Base-by-base conservation (phyloP, 768 basidiomycete species). In the Boletus sensibilis region DNA sequence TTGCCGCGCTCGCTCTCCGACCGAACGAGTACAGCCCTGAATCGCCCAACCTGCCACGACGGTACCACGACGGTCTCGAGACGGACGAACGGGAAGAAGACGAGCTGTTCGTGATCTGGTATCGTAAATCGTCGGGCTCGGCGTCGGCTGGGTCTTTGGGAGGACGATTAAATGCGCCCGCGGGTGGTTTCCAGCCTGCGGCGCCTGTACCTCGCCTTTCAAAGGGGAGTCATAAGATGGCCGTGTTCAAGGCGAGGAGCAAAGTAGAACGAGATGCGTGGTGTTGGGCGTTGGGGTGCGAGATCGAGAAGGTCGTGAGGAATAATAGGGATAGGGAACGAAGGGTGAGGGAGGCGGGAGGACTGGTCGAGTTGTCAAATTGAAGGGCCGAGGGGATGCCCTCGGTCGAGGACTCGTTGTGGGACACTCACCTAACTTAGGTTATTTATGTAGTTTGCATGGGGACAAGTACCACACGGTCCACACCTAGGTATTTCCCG, bases 211-310 rank as follows among this genome's bases (percentile, higher is more conserved):
- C 82, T 33, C 67, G 74, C 25, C 72, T 86, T 52, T 84, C 78
- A 43, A 67, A 41, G 48, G 78, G 76, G 56, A 85, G 84, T 63
- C 75, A 82, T 57, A 86, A 87, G 68, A 62, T 85, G 53, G 63
- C 81, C 16, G 79, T 94, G 2, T 87, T 89, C 62, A 81, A 85
- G 58, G 85, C 88, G 50, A 78, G 94, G 67, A 93, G 85, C 66
- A 85, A 86, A 73, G 76, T 98, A 37, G 96, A 98, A 72, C 78
- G 95, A 29, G 94, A 98, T 70, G 80, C 87, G 29, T 98, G 95
- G 95, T 93, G 93, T 63, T 97, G 91, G 89, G 92, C 92, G 1
- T 73, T 98, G 62, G 94, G 92, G 58, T 82, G 82, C 43, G 93
- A 96, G 74, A 93, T 97, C 58, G 94, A 98, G 73, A 86, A 85